Conservation (phyloP, 2,329 filamentous ascomycete genomes). For the Diaporthe amygdali region DNA sequence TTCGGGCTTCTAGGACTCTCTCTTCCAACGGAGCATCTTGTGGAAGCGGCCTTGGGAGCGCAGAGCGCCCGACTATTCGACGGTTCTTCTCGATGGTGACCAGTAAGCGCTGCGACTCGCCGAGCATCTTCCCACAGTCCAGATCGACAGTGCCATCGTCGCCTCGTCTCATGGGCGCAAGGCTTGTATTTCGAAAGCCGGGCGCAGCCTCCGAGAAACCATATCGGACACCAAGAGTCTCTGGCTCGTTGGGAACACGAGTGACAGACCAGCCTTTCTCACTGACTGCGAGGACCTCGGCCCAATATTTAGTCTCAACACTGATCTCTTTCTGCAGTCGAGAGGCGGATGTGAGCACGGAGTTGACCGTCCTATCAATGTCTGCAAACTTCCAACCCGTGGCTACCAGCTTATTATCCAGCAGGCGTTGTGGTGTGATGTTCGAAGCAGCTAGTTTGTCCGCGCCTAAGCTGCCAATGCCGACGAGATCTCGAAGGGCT, state of each 20-base stretch:
- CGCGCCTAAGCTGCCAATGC: slow-evolving; percentile 75
- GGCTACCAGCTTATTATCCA: slow-evolving; percentile 62
- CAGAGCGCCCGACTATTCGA: slow-evolving; percentile 61
- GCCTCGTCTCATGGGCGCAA: slow-evolving; percentile 78
- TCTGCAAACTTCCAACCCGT: slow-evolving; percentile 81
- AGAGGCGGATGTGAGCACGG: slow-evolving; percentile 72
- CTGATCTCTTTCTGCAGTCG: slow-evolving; percentile 78
- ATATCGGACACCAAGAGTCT: slow-evolving; percentile 83
- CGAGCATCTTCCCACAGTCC: slow-evolving; percentile 63
- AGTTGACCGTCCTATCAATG: slow-evolving; percentile 75
- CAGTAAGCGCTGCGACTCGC: slow-evolving; percentile 65
- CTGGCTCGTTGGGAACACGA: slow-evolving; percentile 73
- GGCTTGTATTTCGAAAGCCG: slow-evolving; percentile 71
- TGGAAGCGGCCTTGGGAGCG: slow-evolving; percentile 55
- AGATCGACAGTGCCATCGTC: slow-evolving; percentile 78
- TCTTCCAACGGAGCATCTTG: slow-evolving; percentile 67
- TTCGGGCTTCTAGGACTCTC: slow-evolving; percentile 75
- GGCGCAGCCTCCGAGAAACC: slow-evolving; percentile 76
- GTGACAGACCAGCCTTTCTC: slow-evolving; percentile 88
- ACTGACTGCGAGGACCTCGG: slow-evolving; percentile 80
- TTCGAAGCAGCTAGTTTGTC: slow-evolving; percentile 69
- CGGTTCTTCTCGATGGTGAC: slow-evolving; percentile 68
- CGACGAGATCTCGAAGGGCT: slow-evolving; percentile 71
- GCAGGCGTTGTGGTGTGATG: slow-evolving; percentile 57
- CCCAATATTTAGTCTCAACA: slow-evolving; percentile 87